phyloP scores from a whole-genome alignment of 371 early-diverging fungal species.

The Mortierella sp. region DNA sequence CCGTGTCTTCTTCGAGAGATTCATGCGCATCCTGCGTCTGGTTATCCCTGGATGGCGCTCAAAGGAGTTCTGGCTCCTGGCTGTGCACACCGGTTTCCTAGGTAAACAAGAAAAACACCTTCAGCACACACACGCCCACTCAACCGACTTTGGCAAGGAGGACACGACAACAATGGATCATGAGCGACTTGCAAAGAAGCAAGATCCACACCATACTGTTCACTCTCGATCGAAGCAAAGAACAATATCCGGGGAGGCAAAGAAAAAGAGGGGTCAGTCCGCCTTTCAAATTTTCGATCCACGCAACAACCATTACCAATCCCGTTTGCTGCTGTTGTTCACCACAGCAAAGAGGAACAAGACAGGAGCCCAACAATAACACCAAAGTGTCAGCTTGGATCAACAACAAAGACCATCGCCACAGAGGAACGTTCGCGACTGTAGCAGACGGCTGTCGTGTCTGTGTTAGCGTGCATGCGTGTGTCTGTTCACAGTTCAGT shows the following conservation, averaged over 20 bases:
- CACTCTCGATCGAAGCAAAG: not conserved
- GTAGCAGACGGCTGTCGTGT: not conserved
- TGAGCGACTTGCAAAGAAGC: not conserved
- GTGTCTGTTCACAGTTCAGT: not conserved
- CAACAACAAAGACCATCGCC: not conserved
- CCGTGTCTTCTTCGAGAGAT: conserved; percentile 78
- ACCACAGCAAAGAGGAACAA: not conserved
- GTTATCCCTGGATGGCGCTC: conserved; percentile 85
- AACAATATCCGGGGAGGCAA: not conserved
- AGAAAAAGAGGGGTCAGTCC: not conserved
- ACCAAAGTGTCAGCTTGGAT: not conserved
- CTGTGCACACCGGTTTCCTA: conserved; percentile 85
- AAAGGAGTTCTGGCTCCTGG: conserved; percentile 85
- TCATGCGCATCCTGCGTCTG: conserved; percentile 77
- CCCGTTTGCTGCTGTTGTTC: not conserved
- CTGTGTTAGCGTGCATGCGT: not conserved
- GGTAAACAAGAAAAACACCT: conserved; percentile 52
- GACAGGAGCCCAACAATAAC: conserved; percentile 3
- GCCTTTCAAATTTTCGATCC: conserved; percentile 1
- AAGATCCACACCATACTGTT: not conserved
- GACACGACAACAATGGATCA: not conserved
- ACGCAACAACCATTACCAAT: conserved; percentile 9
- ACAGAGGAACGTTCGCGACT: not conserved
- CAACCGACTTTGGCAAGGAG: not conserved
- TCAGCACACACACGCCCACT: too few relatives aligned